phyloP scores from a whole-genome alignment of 129 eudicot species.

The Tagetes erecta region DNA sequence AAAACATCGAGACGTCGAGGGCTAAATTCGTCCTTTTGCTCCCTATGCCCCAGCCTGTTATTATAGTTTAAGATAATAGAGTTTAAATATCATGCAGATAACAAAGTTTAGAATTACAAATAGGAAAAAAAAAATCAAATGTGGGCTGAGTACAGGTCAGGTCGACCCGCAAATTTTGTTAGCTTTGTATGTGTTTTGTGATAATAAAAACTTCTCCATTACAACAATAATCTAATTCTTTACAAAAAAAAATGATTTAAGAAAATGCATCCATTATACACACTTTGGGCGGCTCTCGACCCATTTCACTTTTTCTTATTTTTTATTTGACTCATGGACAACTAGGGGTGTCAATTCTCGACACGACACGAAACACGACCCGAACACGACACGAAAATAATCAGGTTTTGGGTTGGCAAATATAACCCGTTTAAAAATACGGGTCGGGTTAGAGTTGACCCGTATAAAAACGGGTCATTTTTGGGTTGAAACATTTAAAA shows the following conservation, averaged over 20 bases:
- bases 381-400: too few relatives aligned
- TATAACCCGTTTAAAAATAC: too few relatives aligned
- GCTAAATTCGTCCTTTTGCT: slow-evolving; percentile 86
- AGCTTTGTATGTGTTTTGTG: neutral
- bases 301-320: neutral
- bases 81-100: neutral
- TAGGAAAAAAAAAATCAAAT: neutral
- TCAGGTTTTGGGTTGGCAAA: too few relatives aligned
- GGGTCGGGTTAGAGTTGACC: too few relatives aligned
- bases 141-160: neutral
- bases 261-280: neutral
- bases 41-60: slow-evolving; percentile 89
- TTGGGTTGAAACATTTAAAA: too few relatives aligned
- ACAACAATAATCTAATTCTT: neutral
- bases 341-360: too few relatives aligned
- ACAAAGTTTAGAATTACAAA: neutral
- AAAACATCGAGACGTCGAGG: slow-evolving; percentile 86
- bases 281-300: neutral
- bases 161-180: neutral
- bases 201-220: neutral
- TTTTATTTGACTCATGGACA: too few relatives aligned
- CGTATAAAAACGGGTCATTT: too few relatives aligned
- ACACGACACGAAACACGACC: too few relatives aligned
- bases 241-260: neutral
- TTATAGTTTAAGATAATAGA: neutral